Percentiles rank a stretch among this genome's conserved stretches.
These are phyloP conservation scores for Astrothelium macrocarpum DNA, from an alignment of 495 filamentous ascomycete genomes.

Conservation along the genomic window DNA sequence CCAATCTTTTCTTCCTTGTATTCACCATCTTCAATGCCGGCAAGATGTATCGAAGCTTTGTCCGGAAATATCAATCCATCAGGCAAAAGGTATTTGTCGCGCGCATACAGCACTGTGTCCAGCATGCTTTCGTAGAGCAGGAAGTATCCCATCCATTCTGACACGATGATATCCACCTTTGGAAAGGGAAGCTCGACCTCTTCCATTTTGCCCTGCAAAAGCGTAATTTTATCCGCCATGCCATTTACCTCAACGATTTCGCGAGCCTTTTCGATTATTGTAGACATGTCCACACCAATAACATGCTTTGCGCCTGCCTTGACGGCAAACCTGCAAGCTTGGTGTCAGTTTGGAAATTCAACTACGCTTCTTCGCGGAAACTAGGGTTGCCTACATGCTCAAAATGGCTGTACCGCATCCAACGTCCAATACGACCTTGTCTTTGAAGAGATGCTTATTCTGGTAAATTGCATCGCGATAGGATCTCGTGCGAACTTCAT, in stretches of 20 bases:
- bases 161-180: slow-evolving; percentile 96
- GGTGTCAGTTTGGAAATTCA: background rate
- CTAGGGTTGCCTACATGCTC: slow-evolving; percentile 52
- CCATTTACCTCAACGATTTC: slow-evolving; percentile 85
- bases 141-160: slow-evolving; percentile 99
- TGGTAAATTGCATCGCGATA: slow-evolving; percentile 96
- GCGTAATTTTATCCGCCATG: slow-evolving; percentile 74
- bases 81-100: slow-evolving; percentile 78
- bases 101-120: slow-evolving; percentile 86
- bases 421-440: slow-evolving; percentile 95
- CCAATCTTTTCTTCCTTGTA: slow-evolving; percentile 85
- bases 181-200: slow-evolving; percentile 80
- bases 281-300: slow-evolving; percentile 93
- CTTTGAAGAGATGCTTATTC: slow-evolving; percentile 92
- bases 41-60: slow-evolving; percentile 81
- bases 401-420: slow-evolving; percentile 90
- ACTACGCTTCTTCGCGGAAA: slow-evolving; percentile 7
- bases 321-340: slow-evolving; percentile 74
- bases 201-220: slow-evolving; percentile 93
- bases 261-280: slow-evolving; percentile 88
- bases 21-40: slow-evolving; percentile 76
- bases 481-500: slow-evolving; percentile 89
- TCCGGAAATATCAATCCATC: slow-evolving; percentile 86
- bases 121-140: slow-evolving; percentile 98
- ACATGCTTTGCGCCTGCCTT: slow-evolving; percentile 89